Evolutionary conservation across 73 alveolate genomes (phyloP), one percentile per base, ranked within the genome.

Genomic region (Paramecium primaurelia): DNA sequence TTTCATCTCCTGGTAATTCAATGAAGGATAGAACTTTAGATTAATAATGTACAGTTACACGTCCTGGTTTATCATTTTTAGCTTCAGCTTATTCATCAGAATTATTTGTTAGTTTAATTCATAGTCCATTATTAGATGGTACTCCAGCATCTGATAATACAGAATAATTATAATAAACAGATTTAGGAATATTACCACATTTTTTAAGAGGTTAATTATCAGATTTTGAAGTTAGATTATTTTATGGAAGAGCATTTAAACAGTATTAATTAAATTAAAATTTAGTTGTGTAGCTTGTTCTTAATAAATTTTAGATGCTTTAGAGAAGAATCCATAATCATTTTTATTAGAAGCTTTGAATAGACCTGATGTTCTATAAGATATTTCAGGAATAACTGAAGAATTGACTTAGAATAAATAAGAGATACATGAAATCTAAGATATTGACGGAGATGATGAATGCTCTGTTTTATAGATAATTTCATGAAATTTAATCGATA

Each of bases 1-100:
- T 98, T 3, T 96, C 97, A 1, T 98, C 99, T n/a, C 99, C 99
- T 42, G 95, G 99, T 38, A 98, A 98, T 92, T 96, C 99, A 44
- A 88, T 96, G 58, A 95, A 95, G 37, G 99, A 97, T 91, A 96
- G 99, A 95, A 97, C 99, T 34, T 95, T 98, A 38, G 99, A 98
- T 86, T 97, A 98, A 92, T 96, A 97, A 92, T 98, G 99, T 77
- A 98, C 99, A 36, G 99, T 98, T 26, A 95, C 99, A 6, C 92
- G 99, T 69, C 99, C 99, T 34, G 99, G 99, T 10, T 96, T 98
- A 34, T 96, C 99, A 22, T 96, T 96, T 88, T 92, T 97, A 22
- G 98, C 99, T 28, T 86, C 98, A 49, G 96, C 99, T 34, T 85
- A 97, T 40, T 97, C 99, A 28, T 96, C 96, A 9, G 99, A 98